phyloP scores from a whole-genome alignment of 2,329 filamentous ascomycete genomes.

The Paecilomyces dactylethromorphus region DNA sequence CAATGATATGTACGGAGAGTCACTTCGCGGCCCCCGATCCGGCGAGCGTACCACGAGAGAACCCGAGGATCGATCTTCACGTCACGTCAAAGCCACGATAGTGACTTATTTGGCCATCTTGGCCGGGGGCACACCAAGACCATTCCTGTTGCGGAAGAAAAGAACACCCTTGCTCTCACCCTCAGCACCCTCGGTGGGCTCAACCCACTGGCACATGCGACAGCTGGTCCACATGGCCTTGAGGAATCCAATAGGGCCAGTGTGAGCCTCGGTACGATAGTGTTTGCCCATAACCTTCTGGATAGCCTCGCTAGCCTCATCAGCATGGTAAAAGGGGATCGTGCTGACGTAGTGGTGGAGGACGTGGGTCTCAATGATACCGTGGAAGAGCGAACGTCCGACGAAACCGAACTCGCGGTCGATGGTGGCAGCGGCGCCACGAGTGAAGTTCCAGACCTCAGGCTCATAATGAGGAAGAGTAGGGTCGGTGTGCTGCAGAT shows the following conservation, averaged over 20 bases:
- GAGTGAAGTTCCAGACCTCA: slow-evolving; percentile 84
- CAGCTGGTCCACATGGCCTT: slow-evolving; percentile 72
- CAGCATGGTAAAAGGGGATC: slow-evolving; percentile 95
- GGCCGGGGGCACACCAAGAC: slow-evolving; percentile 59
- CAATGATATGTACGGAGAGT: slow-evolving; percentile 1
- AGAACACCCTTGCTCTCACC: slow-evolving; percentile 78
- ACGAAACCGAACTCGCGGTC: slow-evolving; percentile 97
- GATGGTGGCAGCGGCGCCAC: slow-evolving; percentile 89
- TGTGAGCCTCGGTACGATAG: slow-evolving; percentile 78
- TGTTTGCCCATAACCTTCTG: slow-evolving; percentile 91
- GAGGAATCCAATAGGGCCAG: slow-evolving; percentile 76
- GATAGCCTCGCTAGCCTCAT: slow-evolving; percentile 91
- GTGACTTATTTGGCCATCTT: slow-evolving; percentile 25
- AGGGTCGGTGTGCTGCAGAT: slow-evolving; percentile 94
- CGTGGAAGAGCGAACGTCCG: slow-evolving; percentile 82
- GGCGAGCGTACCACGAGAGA: slow-evolving; percentile 14
- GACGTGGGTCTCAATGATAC: slow-evolving; percentile 96
- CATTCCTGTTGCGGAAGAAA: slow-evolving; percentile 95
- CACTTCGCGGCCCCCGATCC: slow-evolving; percentile 17
- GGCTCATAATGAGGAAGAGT: slow-evolving; percentile 86
- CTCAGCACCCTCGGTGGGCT: slow-evolving; percentile 74
- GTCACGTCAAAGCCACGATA: background rate
- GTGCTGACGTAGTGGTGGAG: slow-evolving; percentile 95
- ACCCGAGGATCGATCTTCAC: slow-evolving; percentile 2
- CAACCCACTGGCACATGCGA: slow-evolving; percentile 93